Evolutionary conservation across 2,329 filamentous ascomycete species (phyloP).

Genomic region (Acephala macrosclerotiorum): DNA sequence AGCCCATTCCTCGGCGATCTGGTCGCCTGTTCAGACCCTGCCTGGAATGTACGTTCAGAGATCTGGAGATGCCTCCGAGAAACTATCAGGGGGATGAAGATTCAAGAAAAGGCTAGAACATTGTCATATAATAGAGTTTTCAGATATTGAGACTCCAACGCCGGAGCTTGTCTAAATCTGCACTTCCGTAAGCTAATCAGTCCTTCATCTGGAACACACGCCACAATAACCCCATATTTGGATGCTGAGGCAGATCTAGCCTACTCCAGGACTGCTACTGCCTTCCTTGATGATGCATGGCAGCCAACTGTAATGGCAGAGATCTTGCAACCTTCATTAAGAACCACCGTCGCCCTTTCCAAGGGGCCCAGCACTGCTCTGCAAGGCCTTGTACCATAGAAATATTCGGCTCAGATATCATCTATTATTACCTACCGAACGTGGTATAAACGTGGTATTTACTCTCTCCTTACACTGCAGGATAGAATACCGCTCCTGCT

Average conservation of each 20-base stretch:
- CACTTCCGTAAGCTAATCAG: not conserved
- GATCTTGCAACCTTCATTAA: conserved; percentile 26
- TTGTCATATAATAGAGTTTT: not conserved
- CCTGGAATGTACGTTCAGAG: not conserved
- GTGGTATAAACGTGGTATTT: not conserved
- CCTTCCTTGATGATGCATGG: conserved; percentile 2
- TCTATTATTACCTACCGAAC: not conserved
- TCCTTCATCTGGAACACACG: conserved; percentile 17
- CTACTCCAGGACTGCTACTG: conserved; percentile 28
- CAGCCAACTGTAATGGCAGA: conserved; percentile 14
- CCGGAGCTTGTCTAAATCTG: conserved; percentile 1
- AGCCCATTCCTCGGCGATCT: conserved; percentile 1
- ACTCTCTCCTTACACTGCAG: conserved; percentile 14
- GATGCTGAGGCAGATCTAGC: conserved; percentile 32
- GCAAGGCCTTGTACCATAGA: conserved; percentile 32
- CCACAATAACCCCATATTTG: conserved; percentile 28
- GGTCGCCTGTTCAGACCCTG: not conserved
- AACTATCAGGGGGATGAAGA: not conserved
- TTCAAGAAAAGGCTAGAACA: not conserved
- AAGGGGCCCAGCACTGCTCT: conserved; percentile 34
- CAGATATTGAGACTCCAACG: conserved; percentile 19
- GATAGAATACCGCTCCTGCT: not conserved
- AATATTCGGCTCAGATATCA: conserved; percentile 15
- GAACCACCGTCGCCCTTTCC: conserved; percentile 30
- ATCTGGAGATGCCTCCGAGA: not conserved